Percentiles rank a stretch among this genome's conserved stretches.
These are phyloP conservation scores for Peniophora sp. DNA, from an alignment of 1,284 basidiomycete species.

Conservation along the genomic window DNA sequence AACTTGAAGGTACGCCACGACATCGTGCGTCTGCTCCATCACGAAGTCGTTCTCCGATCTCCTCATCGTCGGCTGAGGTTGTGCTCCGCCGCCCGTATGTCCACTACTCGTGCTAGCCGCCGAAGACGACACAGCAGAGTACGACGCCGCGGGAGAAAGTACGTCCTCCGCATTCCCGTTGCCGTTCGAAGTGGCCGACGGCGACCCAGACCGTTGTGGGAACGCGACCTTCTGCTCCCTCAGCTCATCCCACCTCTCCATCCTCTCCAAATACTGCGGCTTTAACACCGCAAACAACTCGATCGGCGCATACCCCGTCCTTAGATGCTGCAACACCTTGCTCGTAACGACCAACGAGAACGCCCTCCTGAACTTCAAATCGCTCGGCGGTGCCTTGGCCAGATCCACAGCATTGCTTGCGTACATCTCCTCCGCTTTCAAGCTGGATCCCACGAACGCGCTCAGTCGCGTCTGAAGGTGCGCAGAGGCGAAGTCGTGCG, in stretches of 20 bases:
- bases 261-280: conserved; percentile 75
- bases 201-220: conserved; percentile 9
- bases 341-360: conserved; percentile 73
- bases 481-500: conserved; percentile 76
- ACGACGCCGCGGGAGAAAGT: conserved; percentile 5
- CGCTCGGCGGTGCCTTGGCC: conserved; percentile 61
- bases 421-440: conserved; percentile 75
- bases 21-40: conserved; percentile 83
- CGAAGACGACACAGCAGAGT: conserved; percentile 1
- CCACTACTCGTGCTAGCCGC: conserved; percentile 5
- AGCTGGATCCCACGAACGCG: conserved; percentile 66
- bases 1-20: conserved; percentile 81
- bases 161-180: neutral
- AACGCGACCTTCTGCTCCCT: conserved; percentile 51
- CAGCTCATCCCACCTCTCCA: conserved; percentile 90
- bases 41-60: conserved; percentile 90
- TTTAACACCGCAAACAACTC: conserved; percentile 83
- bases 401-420: conserved; percentile 71
- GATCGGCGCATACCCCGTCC: conserved; percentile 71
- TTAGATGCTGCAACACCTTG: conserved; percentile 68
- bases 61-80: conserved; percentile 43
- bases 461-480: conserved; percentile 82
- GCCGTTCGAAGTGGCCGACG: conserved; percentile 8
- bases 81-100: too few species aligned
- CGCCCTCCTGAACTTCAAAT: conserved; percentile 72